Evolutionary conservation across 768 basidiomycete genomes (phyloP), one percentile per base, ranked within the genome.

Genomic region (Melanogaster broomeanus): DNA sequence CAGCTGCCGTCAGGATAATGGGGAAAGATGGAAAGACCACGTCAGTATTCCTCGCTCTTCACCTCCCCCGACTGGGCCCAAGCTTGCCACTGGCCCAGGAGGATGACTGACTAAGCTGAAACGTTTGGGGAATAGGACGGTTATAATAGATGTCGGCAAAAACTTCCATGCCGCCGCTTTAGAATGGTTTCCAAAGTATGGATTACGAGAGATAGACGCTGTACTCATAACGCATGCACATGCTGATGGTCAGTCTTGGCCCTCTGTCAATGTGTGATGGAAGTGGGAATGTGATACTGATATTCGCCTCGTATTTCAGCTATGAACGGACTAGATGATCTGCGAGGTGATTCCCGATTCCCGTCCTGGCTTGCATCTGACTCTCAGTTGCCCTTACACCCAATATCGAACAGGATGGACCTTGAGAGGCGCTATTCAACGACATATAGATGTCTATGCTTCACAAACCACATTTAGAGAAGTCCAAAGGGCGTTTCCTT

Each of bases 291-390:
- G n/a, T 19, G 46, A 37, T 34, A n/a, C 53, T 59, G 38, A 53
- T 47, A 4, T 19, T 34, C 9, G 39, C 41, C 34, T 45, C 16
- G 38, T 50, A 28, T 45, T 52, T n/a, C 37, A 78, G 93, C 93
- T 6, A 90, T 93, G 74, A 92, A 93, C 61, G 93, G 93, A 3
- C 69, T 96, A 50, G 93, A 96, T 70, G 93, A 96, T 67, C 73
- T 95, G 33, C 77, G 93, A 75, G 87, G 90, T 86, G 55, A 49
- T 74, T 67, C 0, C 42, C 25, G 12, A 31, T 53, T 50, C 15
- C 37, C 1, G 16, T 16, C 37, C 19, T 18, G 11, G 18, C 12
- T 33, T 41, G 38, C 19, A 39, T 34, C 35, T 45, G 31, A 25
- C 39, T 11, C 44, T 42, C 25, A 16, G 44, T 55, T 51, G 37